Evolutionary conservation across 140 eudicot genomes (phyloP), one percentile per base, ranked within the genome.

Genomic region (Senecio squalidus): DNA sequence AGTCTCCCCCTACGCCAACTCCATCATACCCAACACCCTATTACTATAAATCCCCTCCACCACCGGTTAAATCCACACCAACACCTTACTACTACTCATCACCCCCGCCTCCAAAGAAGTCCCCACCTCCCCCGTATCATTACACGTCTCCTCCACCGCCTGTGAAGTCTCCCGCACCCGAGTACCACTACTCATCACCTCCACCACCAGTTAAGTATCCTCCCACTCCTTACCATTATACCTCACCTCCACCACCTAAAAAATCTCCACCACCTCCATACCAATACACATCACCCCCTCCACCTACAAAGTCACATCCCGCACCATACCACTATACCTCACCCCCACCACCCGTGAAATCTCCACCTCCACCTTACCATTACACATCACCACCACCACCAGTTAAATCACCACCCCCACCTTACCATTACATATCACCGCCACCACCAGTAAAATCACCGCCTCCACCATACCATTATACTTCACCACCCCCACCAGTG

Each of bases 81-180:
- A 49, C 64, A 0, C 64, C 64, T 3, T 58, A 58, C 20, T 11
- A 7, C 64, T 58, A 58, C 64, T 34, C 6, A 2, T 58, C 64
- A 7, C 64, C 50, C 0, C 64, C 64, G 0, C 64, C 64, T 8
- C 68, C 68, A 0, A 0, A 2, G 5, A 33, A 33, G 0, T 62
- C 68, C 4, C 68, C 68, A 6, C 68, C 68, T 0, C 47, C 68
- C 1, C 68, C 68, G 4, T 62, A 62, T 33, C 22, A 24, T 48
- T 62, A 62, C 58, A 62, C 16, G 6, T 62, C 68, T 3, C 68
- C 68, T 0, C 68, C 68, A 3, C 68, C 68, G 4, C 68, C 68
- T 0, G 2, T 9, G 1, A 48, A 48, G 6, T 62, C 68, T 0
- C 68, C 57, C 2, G 57, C 57, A 3, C 68, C 57, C 5, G 45